Percentiles rank a stretch among this genome's conserved stretches.
Conservation (phyloP, 345 rosid species). For the Punica granatum region DNA sequence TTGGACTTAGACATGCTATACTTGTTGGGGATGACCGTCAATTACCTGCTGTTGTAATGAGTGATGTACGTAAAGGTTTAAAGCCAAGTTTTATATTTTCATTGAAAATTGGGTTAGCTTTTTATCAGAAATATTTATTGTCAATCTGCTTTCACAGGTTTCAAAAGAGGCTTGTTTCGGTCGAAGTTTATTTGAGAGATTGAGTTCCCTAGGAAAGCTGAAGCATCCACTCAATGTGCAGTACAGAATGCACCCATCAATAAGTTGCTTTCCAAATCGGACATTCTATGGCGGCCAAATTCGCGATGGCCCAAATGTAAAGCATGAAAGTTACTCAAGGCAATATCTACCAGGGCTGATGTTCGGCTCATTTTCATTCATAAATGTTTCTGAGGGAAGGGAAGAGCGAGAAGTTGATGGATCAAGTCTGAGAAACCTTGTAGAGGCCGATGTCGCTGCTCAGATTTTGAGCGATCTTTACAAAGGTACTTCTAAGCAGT, state of each 20-base stretch:
- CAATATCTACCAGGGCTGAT: conserved; percentile 27
- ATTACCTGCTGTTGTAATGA: conserved; percentile 38
- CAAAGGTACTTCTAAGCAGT: conserved; percentile 40
- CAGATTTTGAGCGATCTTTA: conserved; percentile 23
- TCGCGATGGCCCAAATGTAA: conserved; percentile 37
- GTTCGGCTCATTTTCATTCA: conserved; percentile 46
- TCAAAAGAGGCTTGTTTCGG: conserved; percentile 32
- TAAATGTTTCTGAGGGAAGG: conserved; percentile 33
- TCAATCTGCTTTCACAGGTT: conserved; percentile 18
- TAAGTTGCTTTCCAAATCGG: conserved; percentile 50
- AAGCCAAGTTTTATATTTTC: too few relatives aligned
- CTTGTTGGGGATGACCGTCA: conserved; percentile 53
- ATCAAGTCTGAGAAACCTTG: conserved; percentile 29
- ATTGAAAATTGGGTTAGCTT: not conserved
- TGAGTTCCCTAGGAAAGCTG: conserved; percentile 29
- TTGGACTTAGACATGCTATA: conserved; percentile 28
- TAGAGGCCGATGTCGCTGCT: too few relatives aligned
- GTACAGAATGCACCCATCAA: conserved; percentile 77
- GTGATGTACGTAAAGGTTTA: conserved; percentile 28
- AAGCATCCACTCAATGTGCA: conserved; percentile 49
- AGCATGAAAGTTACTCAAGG: conserved; percentile 16
- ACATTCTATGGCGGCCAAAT: conserved; percentile 37
- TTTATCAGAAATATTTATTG: not conserved
- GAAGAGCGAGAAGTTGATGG: conserved; percentile 25
- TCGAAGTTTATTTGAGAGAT: conserved; percentile 65